Percentiles rank a stretch among this genome's conserved stretches.
Conservation (phyloP, 441 rosid genomes). For the Omphalea diandra region DNA sequence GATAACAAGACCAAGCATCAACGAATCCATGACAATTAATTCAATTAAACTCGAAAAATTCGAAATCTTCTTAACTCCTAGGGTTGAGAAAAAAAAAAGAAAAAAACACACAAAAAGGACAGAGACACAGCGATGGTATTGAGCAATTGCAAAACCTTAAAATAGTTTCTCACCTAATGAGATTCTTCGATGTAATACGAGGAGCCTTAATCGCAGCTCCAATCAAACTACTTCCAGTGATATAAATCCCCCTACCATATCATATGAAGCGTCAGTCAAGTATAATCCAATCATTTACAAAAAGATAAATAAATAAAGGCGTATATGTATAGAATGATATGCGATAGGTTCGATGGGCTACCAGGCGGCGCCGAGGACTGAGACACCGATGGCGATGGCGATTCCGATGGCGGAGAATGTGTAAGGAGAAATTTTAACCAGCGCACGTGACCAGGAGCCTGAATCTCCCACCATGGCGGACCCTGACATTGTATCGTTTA, state of each 20-base stretch:
- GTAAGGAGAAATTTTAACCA: constrained; percentile 84
- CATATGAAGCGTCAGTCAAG: no score
- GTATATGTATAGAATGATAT: background rate
- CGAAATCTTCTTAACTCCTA: background rate
- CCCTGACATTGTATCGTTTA: constrained; percentile 35
- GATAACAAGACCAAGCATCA: background rate
- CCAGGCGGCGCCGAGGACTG: constrained; percentile 99
- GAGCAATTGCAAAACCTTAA: background rate
- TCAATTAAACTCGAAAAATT: constrained; percentile 1
- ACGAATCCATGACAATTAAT: background rate
- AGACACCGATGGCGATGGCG: constrained; percentile 91
- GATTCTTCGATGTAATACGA: constrained; percentile 97
- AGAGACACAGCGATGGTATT: background rate
- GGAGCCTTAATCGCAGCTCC: constrained; percentile 99
- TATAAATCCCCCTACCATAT: constrained; percentile 78
- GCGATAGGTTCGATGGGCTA: constrained; percentile 25
- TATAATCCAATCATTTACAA: background rate
- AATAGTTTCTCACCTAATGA: constrained; percentile 63
- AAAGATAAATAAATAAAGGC: background rate
- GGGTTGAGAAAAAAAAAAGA: background rate
- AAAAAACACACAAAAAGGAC: background rate
- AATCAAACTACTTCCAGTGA: constrained; percentile 94
- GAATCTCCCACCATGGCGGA: constrained; percentile 40
- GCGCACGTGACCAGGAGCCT: constrained; percentile 78
- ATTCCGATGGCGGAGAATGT: constrained; percentile 94